Base-by-base conservation (phyloP, 1,284 basidiomycete genomes). In the Cryptococcus sp. region DNA sequence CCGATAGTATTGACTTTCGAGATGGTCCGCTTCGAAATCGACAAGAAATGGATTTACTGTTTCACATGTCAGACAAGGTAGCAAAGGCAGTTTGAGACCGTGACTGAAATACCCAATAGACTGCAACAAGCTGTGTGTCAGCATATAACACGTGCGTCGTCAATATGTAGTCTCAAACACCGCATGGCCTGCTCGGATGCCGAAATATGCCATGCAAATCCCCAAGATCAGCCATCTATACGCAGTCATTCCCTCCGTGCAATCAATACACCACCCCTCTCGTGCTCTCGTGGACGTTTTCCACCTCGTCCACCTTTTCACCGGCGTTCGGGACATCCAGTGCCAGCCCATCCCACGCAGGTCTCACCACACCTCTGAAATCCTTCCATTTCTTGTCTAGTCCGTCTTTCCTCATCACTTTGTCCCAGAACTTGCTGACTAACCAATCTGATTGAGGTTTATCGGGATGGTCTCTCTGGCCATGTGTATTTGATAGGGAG, bases 311-410 rank as follows among this genome's bases (percentile, higher is more conserved):
- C 40, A 41, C 17, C n/a, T 48, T 54, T 3, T 56, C 54, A 16
- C 38, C 54, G 34, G 41, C 56, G 8, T 34, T 34, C 3, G 41
- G 41, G 6, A 70, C 57, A 37, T 71, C 58, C 17, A 74, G 25
- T 2, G 63, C 68, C 50, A 74, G 54, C n/a, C 75, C 74, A 57
- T 77, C 75, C 61, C 64, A 77, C 23, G 70, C 74, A 1, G 75
- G 75, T 55, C 65, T 61, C 5, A 74, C 69, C 15, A 53, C 57
- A 3, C 74, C 68, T 34, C 50, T 62, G 59, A 63, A 64, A 38
- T 64, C 54, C 46, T 52, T 61, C 54, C 60, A 61, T 48, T 51
- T 49, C 46, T 62, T 55, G 29, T 58, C 63, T 16, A 68, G 22
- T 46, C 53, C 49, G 20, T 43, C 47, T 29, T 57, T 26, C 8